Evolutionary conservation across 495 filamentous ascomycete genomes (phyloP).

Genomic region (Aspergillus baeticus): DNA sequence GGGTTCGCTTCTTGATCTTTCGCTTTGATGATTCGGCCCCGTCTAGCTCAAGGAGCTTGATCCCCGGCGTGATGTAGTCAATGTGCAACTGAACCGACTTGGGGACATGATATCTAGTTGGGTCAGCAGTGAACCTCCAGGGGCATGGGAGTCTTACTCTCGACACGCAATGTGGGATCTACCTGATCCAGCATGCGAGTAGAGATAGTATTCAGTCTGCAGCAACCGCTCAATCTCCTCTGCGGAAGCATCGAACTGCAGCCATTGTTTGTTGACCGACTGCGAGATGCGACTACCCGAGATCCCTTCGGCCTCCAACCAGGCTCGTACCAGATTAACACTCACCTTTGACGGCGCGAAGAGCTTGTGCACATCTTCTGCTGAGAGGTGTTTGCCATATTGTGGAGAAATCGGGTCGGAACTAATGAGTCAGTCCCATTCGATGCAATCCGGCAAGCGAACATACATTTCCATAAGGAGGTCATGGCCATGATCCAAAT

Average conservation of each 20-base stretch:
- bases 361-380: conserved; percentile 51
- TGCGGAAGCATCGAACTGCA: conserved; percentile 55
- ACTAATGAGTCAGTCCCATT: not conserved
- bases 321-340: conserved; percentile 39
- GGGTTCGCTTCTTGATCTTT: not conserved
- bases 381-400: conserved; percentile 57
- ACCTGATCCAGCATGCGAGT: conserved; percentile 44
- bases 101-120: conserved; percentile 51
- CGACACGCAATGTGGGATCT: conserved; percentile 51
- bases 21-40: conserved; percentile 14
- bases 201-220: conserved; percentile 57
- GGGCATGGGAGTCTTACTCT: conserved; percentile 22
- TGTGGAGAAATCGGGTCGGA: conserved; percentile 44
- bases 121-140: not conserved
- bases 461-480: conserved; percentile 54
- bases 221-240: conserved; percentile 57
- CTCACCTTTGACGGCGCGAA: conserved; percentile 50
- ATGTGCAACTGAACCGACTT: conserved; percentile 48
- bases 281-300: conserved; percentile 42
- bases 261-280: conserved; percentile 53
- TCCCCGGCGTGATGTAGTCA: conserved; percentile 59
- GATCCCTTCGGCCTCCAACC: conserved; percentile 51
- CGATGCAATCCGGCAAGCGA: not conserved
- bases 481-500: conserved; percentile 51
- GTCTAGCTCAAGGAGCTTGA: conserved; percentile 37